phyloP scores from a whole-genome alignment of 1,284 basidiomycete species.

The Apiotrichum laibachii region DNA sequence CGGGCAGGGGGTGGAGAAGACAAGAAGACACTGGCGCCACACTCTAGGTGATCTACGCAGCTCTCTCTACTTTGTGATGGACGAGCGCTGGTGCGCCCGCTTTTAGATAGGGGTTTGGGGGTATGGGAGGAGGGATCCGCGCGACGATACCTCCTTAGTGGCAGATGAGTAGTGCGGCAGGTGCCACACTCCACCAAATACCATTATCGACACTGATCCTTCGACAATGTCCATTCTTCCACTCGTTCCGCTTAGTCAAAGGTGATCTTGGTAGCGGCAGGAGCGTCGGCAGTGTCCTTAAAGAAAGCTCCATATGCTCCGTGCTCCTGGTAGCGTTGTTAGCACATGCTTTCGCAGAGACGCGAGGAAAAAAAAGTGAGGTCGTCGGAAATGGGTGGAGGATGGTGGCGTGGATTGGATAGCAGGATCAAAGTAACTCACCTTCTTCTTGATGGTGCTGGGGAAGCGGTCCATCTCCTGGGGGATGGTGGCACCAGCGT shows the following conservation, averaged over 20 bases:
- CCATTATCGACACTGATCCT: not conserved
- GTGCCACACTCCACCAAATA: too few relatives aligned
- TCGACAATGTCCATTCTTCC: not conserved
- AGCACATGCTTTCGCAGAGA: not conserved
- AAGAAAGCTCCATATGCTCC: constrained; percentile 65
- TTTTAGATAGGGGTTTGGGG: not conserved
- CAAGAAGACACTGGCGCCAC: not conserved
- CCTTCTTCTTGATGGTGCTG: constrained; percentile 96
- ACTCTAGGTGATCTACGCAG: not conserved
- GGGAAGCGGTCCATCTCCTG: constrained; percentile 84
- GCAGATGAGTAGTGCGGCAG: too few relatives aligned
- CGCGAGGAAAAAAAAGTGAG: too few relatives aligned
- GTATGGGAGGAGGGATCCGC: too few relatives aligned
- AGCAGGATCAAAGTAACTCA: constrained; percentile 28
- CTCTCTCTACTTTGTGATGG: not conserved
- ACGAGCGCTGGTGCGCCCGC: not conserved
- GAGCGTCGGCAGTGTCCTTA: constrained; percentile 69
- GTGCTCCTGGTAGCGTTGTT: constrained; percentile 34
- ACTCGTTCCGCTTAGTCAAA: constrained; percentile 56
- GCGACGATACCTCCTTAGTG: too few relatives aligned
- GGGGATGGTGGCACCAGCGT: constrained; percentile 70
- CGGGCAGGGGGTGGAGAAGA: not conserved
- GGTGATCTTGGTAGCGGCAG: constrained; percentile 82
- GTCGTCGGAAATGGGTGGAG: too few relatives aligned
- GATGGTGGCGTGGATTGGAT: too few relatives aligned